A percentile compares a stretch with the other conserved stretches of the same genome.
Conservation (phyloP, 345 rosid genomes). For the Trapa bicornis region DNA sequence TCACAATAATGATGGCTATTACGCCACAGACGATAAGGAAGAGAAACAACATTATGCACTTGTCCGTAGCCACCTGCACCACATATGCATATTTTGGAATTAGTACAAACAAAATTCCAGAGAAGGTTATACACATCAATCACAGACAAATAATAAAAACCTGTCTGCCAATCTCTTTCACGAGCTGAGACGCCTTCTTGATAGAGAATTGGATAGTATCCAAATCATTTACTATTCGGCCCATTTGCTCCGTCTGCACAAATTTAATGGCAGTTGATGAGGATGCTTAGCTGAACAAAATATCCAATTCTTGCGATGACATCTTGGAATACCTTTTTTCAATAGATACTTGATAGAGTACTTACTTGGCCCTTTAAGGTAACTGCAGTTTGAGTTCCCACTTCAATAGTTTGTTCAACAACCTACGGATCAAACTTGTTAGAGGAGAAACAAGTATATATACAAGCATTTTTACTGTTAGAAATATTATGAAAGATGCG, state of each 20-base stretch:
- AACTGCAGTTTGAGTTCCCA: conserved; percentile 91
- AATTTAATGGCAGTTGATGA: neutral
- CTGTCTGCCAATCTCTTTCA: conserved; percentile 99
- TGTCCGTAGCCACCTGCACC: conserved; percentile 93
- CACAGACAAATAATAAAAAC: conserved; percentile 18
- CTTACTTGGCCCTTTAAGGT: conserved; percentile 91
- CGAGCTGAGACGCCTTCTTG: conserved; percentile 95
- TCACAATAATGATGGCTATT: conserved; percentile 81
- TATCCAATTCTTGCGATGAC: no score
- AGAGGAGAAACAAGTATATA: neutral
- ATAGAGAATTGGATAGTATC: conserved; percentile 96
- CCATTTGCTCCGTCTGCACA: conserved; percentile 97
- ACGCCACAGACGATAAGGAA: conserved; percentile 91
- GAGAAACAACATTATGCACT: conserved; percentile 89
- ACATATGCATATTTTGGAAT: conserved; percentile 8
- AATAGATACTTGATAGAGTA: neutral
- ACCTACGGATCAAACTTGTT: conserved; percentile 30
- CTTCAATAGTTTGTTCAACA: conserved; percentile 95
- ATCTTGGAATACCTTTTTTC: no score
- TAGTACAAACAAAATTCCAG: neutral
- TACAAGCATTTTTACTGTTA: neutral
- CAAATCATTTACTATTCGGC: conserved; percentile 84
- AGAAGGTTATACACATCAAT: neutral
- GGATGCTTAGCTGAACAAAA: no score
- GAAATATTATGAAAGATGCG: conserved; percentile 3